Evolutionary conservation across 2,329 filamentous ascomycete species (phyloP).

Genomic region (Drechslerella dactyloides): DNA sequence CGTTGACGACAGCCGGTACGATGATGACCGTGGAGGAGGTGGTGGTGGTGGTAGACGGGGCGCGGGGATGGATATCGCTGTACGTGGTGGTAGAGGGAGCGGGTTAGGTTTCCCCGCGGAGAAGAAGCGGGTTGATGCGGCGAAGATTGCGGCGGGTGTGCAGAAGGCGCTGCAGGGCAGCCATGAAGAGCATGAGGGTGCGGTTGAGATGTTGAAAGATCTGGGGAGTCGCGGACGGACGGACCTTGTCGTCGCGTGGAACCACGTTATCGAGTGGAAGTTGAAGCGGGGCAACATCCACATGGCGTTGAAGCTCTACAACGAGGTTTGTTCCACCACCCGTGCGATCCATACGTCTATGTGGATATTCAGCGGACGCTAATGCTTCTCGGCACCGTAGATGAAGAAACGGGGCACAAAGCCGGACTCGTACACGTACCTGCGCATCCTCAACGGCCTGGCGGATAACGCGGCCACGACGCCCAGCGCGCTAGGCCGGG

Average conservation of each 20-base stretch:
- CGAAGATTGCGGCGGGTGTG: constrained; percentile 32
- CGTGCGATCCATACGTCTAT: constrained; percentile 12
- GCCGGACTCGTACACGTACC: constrained; percentile 83
- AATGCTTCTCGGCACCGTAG: constrained; percentile 59
- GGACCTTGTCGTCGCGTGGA: constrained; percentile 80
- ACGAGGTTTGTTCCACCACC: constrained; percentile 68
- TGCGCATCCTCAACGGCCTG: constrained; percentile 79
- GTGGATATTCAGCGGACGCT: constrained; percentile 5
- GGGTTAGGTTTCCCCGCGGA: too few species aligned
- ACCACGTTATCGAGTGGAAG: constrained; percentile 77
- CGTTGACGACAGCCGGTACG: background rate
- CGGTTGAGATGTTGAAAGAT: constrained; percentile 31
- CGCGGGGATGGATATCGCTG: constrained; percentile 3
- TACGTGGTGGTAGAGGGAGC: background rate
- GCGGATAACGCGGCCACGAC: constrained; percentile 65
- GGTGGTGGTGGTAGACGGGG: background rate
- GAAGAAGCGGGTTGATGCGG: constrained; percentile 21
- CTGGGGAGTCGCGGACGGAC: constrained; percentile 58
- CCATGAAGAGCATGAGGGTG: constrained; percentile 28
- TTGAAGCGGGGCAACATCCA: constrained; percentile 68
- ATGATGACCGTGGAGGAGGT: background rate
- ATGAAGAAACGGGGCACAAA: constrained; percentile 92
- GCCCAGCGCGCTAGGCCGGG: constrained; percentile 69
- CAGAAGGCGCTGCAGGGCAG: constrained; percentile 30
- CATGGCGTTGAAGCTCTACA: constrained; percentile 79